Base-by-base conservation (phyloP, 345 rosid genomes). In the Arabis alpina region DNA sequence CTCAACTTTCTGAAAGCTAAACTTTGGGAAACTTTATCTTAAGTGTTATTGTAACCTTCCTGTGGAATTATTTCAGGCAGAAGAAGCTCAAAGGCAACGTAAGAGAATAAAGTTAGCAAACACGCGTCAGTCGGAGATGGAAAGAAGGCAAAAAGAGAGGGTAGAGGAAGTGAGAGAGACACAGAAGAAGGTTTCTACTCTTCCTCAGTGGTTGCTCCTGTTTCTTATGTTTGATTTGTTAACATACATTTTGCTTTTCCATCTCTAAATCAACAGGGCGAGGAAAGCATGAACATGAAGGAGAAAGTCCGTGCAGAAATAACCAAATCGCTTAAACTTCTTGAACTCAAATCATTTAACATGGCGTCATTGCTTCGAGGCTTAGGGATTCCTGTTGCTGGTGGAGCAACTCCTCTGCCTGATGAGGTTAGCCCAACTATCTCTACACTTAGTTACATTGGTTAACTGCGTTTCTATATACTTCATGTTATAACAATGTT, bases 101-200 rank as follows among this genome's bases (percentile, higher is more conserved):
- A 93, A 81, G 85, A 93, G 80, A 78, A 82, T 28, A 77, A 86
- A 76, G 72, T 84, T 86, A 61, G 94, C 83, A 74, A 83, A 57
- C 47, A 69, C 71, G 73, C 88, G 94, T 60, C 60, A 80, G 64
- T 64, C 86, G 66, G 92, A 91, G 68, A 79, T 93, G 92, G 87
- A 91, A 81, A 89, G 80, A 83, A 80, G 96, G 78, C 91, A 86
- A 79, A 89, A 89, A 76, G 88, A 84, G 83, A 88, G 94, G 4
- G 66, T 89, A 76, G 90, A 91, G 71, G 98, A 93, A 87, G 80
- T 91, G 76, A 86, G 97, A 71, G 92, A 84, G 76, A 76, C 91
- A 42, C 89, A 91, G 72, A 91, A 85, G 89, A 89, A 86, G 97
- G 98, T 88, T 37, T 34, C 1, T 5, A 13, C 15, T 15, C 14